phyloP scores from a whole-genome alignment of 805 yeast species.

The Zygosaccharomyces bisporus region DNA sequence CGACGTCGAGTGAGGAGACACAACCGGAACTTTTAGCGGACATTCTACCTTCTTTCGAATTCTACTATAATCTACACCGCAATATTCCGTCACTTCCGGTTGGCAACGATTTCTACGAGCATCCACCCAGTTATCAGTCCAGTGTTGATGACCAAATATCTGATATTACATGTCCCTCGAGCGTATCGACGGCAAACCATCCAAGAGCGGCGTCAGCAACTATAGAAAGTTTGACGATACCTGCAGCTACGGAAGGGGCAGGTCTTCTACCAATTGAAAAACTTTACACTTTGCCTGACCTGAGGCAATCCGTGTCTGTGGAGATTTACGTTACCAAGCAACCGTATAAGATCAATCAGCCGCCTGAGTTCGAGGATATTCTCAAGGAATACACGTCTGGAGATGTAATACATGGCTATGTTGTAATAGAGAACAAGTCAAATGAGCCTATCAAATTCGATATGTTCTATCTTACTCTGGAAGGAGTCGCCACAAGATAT shows the following conservation, averaged over 20 bases:
- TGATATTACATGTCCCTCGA: not conserved
- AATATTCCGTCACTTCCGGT: conserved; percentile 27
- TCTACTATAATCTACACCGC: conserved; percentile 28
- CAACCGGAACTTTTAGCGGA: conserved; percentile 13
- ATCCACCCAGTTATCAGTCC: conserved; percentile 18
- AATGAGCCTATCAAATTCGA: conserved; percentile 48
- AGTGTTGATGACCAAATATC: not conserved
- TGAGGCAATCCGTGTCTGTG: conserved; percentile 23
- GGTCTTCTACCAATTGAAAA: conserved; percentile 24
- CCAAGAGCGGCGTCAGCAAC: conserved; percentile 2
- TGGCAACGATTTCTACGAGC: conserved; percentile 20
- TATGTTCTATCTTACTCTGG: conserved; percentile 54
- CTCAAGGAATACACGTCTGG: conserved; percentile 52
- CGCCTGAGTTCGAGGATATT: conserved; percentile 32
- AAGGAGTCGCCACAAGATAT: conserved; percentile 42
- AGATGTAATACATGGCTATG: conserved; percentile 51
- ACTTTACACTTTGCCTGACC: conserved; percentile 24
- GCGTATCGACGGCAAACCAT: not conserved
- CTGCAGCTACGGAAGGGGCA: conserved; percentile 10
- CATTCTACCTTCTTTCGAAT: conserved; percentile 29
- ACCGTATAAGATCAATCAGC: conserved; percentile 21
- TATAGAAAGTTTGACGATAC: not conserved
- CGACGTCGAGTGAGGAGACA: not conserved
- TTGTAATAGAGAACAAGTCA: conserved; percentile 42
- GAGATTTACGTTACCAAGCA: conserved; percentile 21